Conservation (phyloP, 352 stramenopile species). For the Paralagenidium karlingii region DNA sequence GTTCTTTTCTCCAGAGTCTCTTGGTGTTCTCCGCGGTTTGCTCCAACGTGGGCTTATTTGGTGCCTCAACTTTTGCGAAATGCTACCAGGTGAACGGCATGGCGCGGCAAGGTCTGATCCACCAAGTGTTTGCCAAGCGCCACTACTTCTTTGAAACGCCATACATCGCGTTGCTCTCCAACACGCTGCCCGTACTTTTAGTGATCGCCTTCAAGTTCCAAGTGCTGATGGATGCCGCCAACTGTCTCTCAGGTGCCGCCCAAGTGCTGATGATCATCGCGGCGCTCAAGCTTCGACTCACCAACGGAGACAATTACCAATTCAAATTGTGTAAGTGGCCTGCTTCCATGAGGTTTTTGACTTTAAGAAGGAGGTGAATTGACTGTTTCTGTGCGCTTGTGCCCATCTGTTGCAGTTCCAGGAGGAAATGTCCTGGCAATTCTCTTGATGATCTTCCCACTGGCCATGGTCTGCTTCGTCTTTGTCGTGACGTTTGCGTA, state of each 20-base stretch:
- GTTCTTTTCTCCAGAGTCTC: constrained; percentile 69
- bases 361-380: no score
- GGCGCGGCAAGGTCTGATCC: constrained; percentile 76
- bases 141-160: constrained; percentile 19
- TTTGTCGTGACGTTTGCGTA: constrained; percentile 7
- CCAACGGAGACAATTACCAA: no score
- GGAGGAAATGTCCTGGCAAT: constrained; percentile 20
- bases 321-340: no score
- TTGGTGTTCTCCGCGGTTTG: constrained; percentile 74
- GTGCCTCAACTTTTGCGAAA: constrained; percentile 82
- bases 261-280: constrained; percentile 85
- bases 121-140: constrained; percentile 52
- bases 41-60: constrained; percentile 80
- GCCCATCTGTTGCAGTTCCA: no score
- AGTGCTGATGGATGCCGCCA: constrained; percentile 73
- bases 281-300: constrained; percentile 76
- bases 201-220: constrained; percentile 48
- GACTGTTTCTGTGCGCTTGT: no score
- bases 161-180: constrained; percentile 16
- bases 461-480: constrained; percentile 32
- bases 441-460: constrained; percentile 18
- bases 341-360: no score
- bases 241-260: constrained; percentile 78
- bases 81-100: constrained; percentile 73
- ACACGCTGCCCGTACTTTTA: constrained; percentile 19